phyloP scores from a whole-genome alignment of 192 early-diverging fungal genomes.

The Tieghemiomyces parasiticus region DNA sequence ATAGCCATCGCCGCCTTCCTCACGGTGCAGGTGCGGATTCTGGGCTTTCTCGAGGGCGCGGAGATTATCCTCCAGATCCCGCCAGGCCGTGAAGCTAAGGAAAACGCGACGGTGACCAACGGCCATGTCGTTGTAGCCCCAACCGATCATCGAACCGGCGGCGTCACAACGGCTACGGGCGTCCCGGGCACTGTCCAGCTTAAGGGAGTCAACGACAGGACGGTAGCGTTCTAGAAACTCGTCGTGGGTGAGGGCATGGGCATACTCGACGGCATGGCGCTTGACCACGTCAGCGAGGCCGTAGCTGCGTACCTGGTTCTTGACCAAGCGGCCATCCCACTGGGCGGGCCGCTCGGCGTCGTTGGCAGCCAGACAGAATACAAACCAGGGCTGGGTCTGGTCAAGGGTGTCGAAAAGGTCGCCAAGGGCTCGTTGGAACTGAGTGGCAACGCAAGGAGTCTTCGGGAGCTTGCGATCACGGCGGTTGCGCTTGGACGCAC shows the following conservation, averaged over 20 bases:
- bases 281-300: conserved; percentile 52
- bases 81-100: conserved; percentile 65
- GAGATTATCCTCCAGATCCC: conserved; percentile 66
- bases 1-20: conserved; percentile 21
- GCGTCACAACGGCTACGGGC: conserved; percentile 25
- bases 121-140: conserved; percentile 36
- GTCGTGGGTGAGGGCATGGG: conserved; percentile 50
- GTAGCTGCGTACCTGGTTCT: conserved; percentile 52
- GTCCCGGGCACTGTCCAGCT: conserved; percentile 17
- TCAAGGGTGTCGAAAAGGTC: conserved; percentile 53
- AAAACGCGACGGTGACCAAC: conserved; percentile 50
- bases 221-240: conserved; percentile 69
- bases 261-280: conserved; percentile 53
- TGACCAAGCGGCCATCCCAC: conserved; percentile 52
- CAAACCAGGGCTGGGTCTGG: conserved; percentile 66
- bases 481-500: conserved; percentile 4
- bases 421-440: conserved; percentile 51
- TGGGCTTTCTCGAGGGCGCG: conserved; percentile 44
- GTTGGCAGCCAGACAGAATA: conserved; percentile 63
- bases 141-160: conserved; percentile 40
- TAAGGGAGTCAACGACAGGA: conserved; percentile 26
- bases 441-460: conserved; percentile 40
- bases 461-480: conserved; percentile 19
- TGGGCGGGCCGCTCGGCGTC: conserved; percentile 37
- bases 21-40: conserved; percentile 16